Conservation (phyloP, 2,329 filamentous ascomycete genomes). For the Cercospora sesami region DNA sequence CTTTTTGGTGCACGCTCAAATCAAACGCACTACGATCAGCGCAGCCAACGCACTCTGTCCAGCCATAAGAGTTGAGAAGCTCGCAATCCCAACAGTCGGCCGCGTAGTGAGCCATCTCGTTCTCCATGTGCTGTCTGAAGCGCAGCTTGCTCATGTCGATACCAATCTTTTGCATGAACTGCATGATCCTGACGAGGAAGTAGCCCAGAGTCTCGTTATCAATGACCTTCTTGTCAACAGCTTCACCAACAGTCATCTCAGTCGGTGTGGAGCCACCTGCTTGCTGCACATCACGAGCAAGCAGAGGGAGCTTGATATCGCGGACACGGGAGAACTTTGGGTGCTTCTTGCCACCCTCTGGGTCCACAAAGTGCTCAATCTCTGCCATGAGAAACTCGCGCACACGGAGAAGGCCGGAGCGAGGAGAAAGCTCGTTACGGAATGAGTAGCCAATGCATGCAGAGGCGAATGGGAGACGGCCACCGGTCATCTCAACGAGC, state of each 20-base stretch:
- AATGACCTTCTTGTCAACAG: constrained; percentile 77
- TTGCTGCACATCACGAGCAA: constrained; percentile 82
- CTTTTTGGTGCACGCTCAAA: constrained; percentile 86
- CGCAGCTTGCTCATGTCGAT: constrained; percentile 84
- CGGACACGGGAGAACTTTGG: constrained; percentile 81
- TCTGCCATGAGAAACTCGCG: constrained; percentile 99
- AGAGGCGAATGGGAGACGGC: constrained; percentile 93
- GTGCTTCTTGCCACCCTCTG: constrained; percentile 92
- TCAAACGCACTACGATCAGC: constrained; percentile 96
- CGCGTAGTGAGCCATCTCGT: constrained; percentile 91
- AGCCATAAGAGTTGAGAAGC: constrained; percentile 85
- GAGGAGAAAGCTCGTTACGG: constrained; percentile 95
- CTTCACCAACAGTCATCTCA: constrained; percentile 77
- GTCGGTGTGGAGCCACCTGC: constrained; percentile 76
- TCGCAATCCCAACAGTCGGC: constrained; percentile 98
- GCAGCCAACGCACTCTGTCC: constrained; percentile 98
- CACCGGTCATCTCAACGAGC: constrained; percentile 93
- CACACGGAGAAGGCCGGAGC: constrained; percentile 85
- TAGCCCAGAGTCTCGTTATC: constrained; percentile 98
- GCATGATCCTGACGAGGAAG: constrained; percentile 90
- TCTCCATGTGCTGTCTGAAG: constrained; percentile 95
- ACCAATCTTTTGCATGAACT: constrained; percentile 86
- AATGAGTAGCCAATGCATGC: constrained; percentile 97
- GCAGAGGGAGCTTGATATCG: constrained; percentile 76
- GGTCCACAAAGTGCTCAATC: constrained; percentile 98